These are phyloP conservation scores for Nigrospora sphaerica DNA, from an alignment of 2,329 filamentous ascomycete species.

Conservation along the genomic window DNA sequence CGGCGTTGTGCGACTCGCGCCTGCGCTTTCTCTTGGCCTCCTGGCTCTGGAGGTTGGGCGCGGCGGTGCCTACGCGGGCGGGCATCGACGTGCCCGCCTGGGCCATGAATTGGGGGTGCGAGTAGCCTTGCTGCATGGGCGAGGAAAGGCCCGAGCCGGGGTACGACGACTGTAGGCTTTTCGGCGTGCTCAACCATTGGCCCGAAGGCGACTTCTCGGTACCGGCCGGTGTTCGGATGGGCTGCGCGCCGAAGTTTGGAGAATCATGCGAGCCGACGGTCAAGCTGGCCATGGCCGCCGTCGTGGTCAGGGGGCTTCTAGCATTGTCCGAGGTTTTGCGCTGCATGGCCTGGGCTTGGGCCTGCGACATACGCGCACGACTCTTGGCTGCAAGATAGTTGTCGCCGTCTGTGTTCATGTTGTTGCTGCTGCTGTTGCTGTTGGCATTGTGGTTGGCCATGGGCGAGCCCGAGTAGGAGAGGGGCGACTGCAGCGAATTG, in stretches of 20 bases:
- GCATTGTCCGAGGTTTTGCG: constrained; percentile 65
- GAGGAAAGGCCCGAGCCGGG: constrained; percentile 86
- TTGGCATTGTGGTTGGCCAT: constrained; percentile 41
- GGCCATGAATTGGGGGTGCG: constrained; percentile 74
- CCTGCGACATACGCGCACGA: constrained; percentile 44
- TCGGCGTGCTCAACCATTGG: constrained; percentile 84
- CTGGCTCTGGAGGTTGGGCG: constrained; percentile 57
- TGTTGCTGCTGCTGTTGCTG: constrained; percentile 17
- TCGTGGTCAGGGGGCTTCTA: constrained; percentile 77
- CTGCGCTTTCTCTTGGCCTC: constrained; percentile 90
- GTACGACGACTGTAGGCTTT: constrained; percentile 70
- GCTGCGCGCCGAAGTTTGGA: constrained; percentile 66
- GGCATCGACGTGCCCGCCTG: constrained; percentile 86
- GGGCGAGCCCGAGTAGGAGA: constrained; percentile 44
- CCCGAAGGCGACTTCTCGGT: constrained; percentile 76
- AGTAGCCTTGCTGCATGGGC: constrained; percentile 60
- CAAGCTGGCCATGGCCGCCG: constrained; percentile 59
- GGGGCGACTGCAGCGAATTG: constrained; percentile 45
- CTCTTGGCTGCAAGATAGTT: constrained; percentile 51
- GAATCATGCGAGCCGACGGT: constrained; percentile 63
- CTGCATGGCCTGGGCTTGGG: constrained; percentile 42
- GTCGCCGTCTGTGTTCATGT: constrained; percentile 25
- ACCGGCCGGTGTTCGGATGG: constrained; percentile 62
- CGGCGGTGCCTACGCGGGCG: constrained; percentile 63
- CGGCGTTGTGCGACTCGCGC: constrained; percentile 91